Conservation (phyloP, 1,139 yeast genomes). For the Saccharomyces pastorianus region DNA sequence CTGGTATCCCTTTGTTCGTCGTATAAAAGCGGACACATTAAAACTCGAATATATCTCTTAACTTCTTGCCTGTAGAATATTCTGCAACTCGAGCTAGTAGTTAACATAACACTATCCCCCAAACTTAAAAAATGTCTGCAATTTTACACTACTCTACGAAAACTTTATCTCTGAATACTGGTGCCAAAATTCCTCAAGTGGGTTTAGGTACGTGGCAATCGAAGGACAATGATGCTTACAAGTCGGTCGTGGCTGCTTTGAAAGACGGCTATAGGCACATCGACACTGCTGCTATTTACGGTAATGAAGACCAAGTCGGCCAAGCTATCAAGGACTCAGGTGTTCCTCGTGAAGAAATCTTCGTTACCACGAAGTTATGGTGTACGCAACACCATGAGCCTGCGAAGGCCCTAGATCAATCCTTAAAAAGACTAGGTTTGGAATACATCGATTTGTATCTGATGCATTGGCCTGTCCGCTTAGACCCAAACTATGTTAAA, state of each 20-base stretch:
- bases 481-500: slow-evolving; percentile 38
- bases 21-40: not conserved
- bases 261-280: slow-evolving; percentile 69
- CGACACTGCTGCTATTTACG: slow-evolving; percentile 66
- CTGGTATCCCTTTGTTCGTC: not conserved
- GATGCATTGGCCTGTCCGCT: slow-evolving; percentile 77
- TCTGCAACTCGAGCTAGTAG: not conserved
- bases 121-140: not conserved
- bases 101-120: not conserved
- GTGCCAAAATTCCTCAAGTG: slow-evolving; percentile 55
- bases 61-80: not conserved
- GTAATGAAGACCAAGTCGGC: slow-evolving; percentile 64
- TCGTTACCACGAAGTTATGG: slow-evolving; percentile 77
- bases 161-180: slow-evolving; percentile 48
- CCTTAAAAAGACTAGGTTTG: slow-evolving; percentile 57
- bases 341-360: slow-evolving; percentile 61
- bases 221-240: slow-evolving; percentile 49
- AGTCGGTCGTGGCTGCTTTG: slow-evolving; percentile 56
- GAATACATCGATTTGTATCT: slow-evolving; percentile 78
- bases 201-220: slow-evolving; percentile 82
- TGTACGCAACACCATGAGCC: slow-evolving; percentile 56
- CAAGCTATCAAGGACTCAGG: slow-evolving; percentile 56
- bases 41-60: not conserved
- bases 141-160: slow-evolving; percentile 23
- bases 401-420: slow-evolving; percentile 48